Percentiles rank a stretch among this genome's conserved stretches.
phyloP scores from a whole-genome alignment of 768 basidiomycete genomes.

The Mycena pura region DNA sequence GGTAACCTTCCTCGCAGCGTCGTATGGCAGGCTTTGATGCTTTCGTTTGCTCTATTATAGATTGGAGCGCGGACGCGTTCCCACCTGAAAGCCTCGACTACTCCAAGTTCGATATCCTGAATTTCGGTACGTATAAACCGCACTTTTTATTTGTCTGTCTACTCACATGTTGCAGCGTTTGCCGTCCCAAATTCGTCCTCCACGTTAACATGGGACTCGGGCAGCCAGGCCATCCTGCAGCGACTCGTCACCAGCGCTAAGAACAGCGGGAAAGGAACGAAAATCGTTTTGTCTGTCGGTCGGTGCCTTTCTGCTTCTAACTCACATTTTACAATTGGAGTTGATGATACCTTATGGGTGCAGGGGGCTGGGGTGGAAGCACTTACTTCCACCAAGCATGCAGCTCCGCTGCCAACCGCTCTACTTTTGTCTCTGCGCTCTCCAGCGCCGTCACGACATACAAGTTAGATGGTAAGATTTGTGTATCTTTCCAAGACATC shows the following conservation, averaged over 20 bases:
- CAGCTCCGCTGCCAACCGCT: slow-evolving; percentile 42
- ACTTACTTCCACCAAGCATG: slow-evolving; percentile 58
- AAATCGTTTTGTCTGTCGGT: slow-evolving; percentile 61
- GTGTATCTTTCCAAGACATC: not conserved
- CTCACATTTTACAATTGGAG: slow-evolving; percentile 22
- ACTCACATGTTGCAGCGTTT: slow-evolving; percentile 47
- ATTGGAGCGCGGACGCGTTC: slow-evolving; percentile 25
- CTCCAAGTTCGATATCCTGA: slow-evolving; percentile 57
- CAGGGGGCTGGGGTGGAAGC: slow-evolving; percentile 61
- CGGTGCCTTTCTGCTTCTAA: slow-evolving; percentile 37
- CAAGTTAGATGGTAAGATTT: slow-evolving; percentile 59
- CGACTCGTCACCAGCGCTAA: slow-evolving; percentile 55
- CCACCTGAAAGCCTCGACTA: slow-evolving; percentile 50
- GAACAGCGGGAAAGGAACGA: slow-evolving; percentile 51
- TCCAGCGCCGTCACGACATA: slow-evolving; percentile 53
- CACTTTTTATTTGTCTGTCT: not conserved
- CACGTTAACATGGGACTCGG: slow-evolving; percentile 49
- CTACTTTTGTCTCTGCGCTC: slow-evolving; percentile 53
- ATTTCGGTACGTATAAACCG: slow-evolving; percentile 35
- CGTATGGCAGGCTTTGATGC: not conserved
- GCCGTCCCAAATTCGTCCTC: slow-evolving; percentile 56
- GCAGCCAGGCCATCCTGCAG: slow-evolving; percentile 49
- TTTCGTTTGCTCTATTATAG: slow-evolving; percentile 33
- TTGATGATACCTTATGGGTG: not conserved
- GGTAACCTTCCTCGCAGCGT: slow-evolving; percentile 31